phyloP scores from a whole-genome alignment of 169 alveolate species.

The Neospora caninum region DNA sequence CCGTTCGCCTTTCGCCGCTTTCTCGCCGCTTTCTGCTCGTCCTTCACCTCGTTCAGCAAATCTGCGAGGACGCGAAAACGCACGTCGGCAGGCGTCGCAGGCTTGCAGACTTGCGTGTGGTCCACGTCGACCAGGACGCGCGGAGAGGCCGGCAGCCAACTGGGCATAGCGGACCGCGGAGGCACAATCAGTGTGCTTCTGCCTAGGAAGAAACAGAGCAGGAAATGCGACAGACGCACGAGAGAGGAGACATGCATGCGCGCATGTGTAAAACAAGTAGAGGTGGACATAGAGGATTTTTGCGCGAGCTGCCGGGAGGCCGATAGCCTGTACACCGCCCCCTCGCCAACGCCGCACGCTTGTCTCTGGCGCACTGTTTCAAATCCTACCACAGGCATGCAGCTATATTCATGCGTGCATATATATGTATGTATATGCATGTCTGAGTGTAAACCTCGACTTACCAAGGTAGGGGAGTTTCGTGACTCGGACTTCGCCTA shows the following conservation, averaged over 20 bases:
- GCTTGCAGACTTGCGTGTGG: constrained; percentile 27
- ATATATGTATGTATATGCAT: too few species aligned
- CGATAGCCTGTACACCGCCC: too few species aligned
- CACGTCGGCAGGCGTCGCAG: not conserved
- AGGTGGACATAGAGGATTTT: too few species aligned
- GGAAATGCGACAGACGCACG: too few species aligned
- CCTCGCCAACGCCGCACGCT: too few species aligned
- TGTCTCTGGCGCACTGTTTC: too few species aligned
- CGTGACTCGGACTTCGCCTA: constrained; percentile 21
- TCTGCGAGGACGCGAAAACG: not conserved
- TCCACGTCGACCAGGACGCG: constrained; percentile 6
- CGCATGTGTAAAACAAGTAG: too few species aligned
- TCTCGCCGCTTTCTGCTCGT: not conserved
- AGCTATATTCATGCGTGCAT: too few species aligned
- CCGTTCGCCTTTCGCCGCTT: not conserved
- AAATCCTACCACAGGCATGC: too few species aligned
- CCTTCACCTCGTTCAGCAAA: not conserved
- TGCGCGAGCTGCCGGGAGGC: too few species aligned
- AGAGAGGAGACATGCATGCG: too few species aligned
- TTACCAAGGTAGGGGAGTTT: constrained; percentile 8
- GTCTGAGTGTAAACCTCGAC: not conserved
- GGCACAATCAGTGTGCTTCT: constrained; percentile 7
- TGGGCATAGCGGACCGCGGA: constrained; percentile 9
- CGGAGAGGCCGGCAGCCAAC: constrained; percentile 20
- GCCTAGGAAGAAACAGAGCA: not conserved